phyloP scores from a whole-genome alignment of 805 yeast species.

The Zygosaccharomyces bailii region DNA sequence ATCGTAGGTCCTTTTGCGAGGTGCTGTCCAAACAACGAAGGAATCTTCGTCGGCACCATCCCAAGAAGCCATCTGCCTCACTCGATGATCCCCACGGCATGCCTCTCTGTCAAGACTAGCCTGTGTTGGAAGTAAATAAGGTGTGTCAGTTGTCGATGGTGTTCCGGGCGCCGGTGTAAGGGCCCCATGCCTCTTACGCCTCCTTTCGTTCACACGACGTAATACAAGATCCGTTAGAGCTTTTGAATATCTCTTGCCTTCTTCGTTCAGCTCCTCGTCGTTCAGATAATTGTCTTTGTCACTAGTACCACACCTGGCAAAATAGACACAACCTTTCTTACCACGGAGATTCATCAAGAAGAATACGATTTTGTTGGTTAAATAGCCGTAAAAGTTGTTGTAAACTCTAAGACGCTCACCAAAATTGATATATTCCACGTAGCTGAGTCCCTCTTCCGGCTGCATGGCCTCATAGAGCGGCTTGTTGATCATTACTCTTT shows the following conservation, averaged over 20 bases:
- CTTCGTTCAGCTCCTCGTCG: constrained; percentile 80
- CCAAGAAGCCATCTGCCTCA: constrained; percentile 41
- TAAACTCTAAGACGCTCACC: constrained; percentile 81
- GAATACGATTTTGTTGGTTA: constrained; percentile 86
- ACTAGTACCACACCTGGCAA: constrained; percentile 72
- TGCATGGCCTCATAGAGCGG: constrained; percentile 72
- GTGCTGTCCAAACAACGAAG: constrained; percentile 93
- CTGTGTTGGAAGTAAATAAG: constrained; percentile 31
- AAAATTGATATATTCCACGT: constrained; percentile 83
- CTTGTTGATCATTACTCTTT: constrained; percentile 63
- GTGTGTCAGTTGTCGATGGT: constrained; percentile 13
- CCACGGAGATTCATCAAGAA: constrained; percentile 88
- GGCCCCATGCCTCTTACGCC: constrained; percentile 14
- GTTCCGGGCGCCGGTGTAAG: constrained; percentile 10
- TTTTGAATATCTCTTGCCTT: constrained; percentile 65
- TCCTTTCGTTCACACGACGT: constrained; percentile 33
- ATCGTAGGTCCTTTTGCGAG: constrained; percentile 76
- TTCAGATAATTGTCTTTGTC: constrained; percentile 52
- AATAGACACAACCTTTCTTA: constrained; percentile 84
- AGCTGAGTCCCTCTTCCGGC: constrained; percentile 54
- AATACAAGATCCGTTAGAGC: constrained; percentile 57
- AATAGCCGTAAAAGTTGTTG: constrained; percentile 80
- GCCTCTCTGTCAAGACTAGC: constrained; percentile 26
- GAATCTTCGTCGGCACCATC: constrained; percentile 60
- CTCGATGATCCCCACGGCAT: constrained; percentile 24